Evolutionary conservation across 2,329 filamentous ascomycete species (phyloP), one percentile per base, ranked within the genome.

Genomic region (Coniochaeta hoffmannii): DNA sequence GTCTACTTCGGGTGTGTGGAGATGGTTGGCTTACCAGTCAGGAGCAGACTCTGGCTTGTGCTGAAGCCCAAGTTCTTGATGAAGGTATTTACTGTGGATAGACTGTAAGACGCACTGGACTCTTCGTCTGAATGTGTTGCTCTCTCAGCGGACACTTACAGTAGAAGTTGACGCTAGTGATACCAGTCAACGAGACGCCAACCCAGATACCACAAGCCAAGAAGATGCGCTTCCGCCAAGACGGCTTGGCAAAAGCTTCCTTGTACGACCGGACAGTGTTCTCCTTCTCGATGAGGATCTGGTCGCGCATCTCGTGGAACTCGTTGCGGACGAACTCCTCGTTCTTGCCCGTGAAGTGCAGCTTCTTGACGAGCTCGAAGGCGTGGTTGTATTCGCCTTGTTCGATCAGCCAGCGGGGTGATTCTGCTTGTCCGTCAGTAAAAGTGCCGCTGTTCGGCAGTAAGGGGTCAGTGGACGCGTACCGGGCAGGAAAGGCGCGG

Each of bases 161-260:
- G 46, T 76, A 75, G 57, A 71, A 73, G 52, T 73, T 70, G 51
- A 76, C 74, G 7, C 76, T 70, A 49, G 76, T 77, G 55, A 75
- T 73, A 10, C 76, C 76, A 24, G 72, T 75, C 4, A 75, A 68
- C 36, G 75, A 76, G 1, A 73, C 75, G 55, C 79, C 77, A 1
- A 72, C 72, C 59, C 80, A 76, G 0, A 79, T 69, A 38, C 72
- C 74, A 53, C 73, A 75, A 3, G 74, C 76, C 4, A 80, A 67
- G 5, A 78, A 59, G 17, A 80, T 63, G 15, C 76, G 69, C 57
- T 69, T 71, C 53, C 76, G 68, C 73, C 73, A 78, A 5, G 68
- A 69, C 1, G 73, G 65, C 50, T 71, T 70, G 7, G 69, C 71
- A 51, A 76, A 59, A 46, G 78, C 41, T 49, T 49, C 41, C 15